phyloP scores from a whole-genome alignment of 139 green algal genomes.

The Chlamydomonas schloesseri region DNA sequence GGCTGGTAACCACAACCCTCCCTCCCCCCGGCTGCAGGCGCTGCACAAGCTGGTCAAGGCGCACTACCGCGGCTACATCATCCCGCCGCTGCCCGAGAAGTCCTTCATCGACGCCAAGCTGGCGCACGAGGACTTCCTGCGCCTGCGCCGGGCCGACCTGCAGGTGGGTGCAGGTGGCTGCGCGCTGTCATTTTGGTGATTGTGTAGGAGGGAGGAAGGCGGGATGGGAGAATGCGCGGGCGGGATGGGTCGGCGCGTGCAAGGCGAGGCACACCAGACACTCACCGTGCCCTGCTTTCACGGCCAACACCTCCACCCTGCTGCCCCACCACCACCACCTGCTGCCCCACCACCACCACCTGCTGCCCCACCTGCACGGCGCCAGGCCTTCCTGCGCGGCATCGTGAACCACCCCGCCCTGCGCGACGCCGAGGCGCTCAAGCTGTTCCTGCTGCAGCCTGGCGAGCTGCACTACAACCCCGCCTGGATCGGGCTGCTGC shows the following conservation, averaged over 20 bases:
- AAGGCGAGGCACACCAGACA: no score
- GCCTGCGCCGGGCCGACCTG: conserved; percentile 67
- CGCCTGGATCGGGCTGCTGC: conserved; percentile 56
- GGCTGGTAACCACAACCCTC: no score
- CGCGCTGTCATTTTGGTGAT: not conserved
- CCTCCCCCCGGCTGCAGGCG: conserved; percentile 43
- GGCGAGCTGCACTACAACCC: conserved; percentile 56
- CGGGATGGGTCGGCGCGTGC: no score
- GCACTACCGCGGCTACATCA: conserved; percentile 89
- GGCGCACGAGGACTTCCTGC: conserved; percentile 62
- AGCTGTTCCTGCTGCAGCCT: conserved; percentile 64
- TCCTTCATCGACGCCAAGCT: conserved; percentile 80
- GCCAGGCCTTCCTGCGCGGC: conserved; percentile 63
- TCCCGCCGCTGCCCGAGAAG: conserved; percentile 94
- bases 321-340: no score
- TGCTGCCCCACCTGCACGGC: no score
- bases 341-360: no score
- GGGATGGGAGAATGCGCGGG: no score
- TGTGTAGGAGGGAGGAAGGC: not conserved
- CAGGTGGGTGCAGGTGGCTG: conserved; percentile 41
- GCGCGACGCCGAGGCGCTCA: conserved; percentile 54
- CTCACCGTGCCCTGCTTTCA: no score
- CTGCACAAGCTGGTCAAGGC: conserved; percentile 79
- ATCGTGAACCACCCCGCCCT: conserved; percentile 63
- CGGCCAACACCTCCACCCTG: no score